phyloP scores from a whole-genome alignment of 495 filamentous ascomycete genomes.

The Cetradonia linearis region DNA sequence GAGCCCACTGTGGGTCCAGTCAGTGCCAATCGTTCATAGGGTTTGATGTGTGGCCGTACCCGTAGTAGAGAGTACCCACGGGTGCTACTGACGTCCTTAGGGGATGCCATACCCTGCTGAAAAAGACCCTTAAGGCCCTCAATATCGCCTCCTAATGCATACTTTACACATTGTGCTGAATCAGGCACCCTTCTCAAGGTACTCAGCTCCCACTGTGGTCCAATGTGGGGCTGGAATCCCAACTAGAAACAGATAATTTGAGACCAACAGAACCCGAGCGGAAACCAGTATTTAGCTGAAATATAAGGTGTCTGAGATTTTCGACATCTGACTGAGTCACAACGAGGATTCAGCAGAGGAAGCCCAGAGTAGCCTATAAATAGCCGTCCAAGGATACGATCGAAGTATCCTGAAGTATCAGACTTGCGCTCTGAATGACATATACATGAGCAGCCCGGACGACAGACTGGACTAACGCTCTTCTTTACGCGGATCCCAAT shows the following conservation, averaged over 20 bases:
- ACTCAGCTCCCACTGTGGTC: constrained; percentile 10
- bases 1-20: neutral
- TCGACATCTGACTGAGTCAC: constrained; percentile 1
- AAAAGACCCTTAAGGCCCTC: constrained; percentile 15
- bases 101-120: constrained; percentile 12
- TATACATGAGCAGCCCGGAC: constrained; percentile 1
- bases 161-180: constrained; percentile 20
- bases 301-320: constrained; percentile 7
- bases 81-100: constrained; percentile 18
- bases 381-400: constrained; percentile 6
- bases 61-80: constrained; percentile 19
- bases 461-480: neutral
- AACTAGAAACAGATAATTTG: constrained; percentile 8
- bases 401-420: neutral
- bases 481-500: neutral
- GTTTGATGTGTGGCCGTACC: constrained; percentile 3
- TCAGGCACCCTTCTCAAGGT: constrained; percentile 19
- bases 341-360: constrained; percentile 5
- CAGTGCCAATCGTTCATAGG: neutral
- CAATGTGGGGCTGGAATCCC: neutral
- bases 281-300: constrained; percentile 13
- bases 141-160: constrained; percentile 18
- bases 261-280: constrained; percentile 15
- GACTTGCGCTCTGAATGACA: constrained; percentile 4
- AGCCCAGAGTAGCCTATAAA: constrained; percentile 13